Percentiles rank a stretch among this genome's conserved stretches.
Evolutionary conservation across 2,329 filamentous ascomycete genomes (phyloP).

Genomic region (Cordyceps cicadae): DNA sequence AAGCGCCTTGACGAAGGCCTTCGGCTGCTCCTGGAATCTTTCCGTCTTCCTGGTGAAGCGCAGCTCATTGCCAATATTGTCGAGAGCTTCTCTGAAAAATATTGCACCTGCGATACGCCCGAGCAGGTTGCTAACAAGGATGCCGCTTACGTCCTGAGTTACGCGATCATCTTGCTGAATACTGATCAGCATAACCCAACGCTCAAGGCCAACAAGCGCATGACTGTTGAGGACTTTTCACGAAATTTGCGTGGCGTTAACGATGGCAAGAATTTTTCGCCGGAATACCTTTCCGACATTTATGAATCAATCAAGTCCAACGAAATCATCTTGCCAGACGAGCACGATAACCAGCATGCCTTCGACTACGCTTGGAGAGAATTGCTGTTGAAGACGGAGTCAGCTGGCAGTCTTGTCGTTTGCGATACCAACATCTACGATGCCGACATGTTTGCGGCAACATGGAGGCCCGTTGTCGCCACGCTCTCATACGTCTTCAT

Average conservation of each 20-base stretch:
- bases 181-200: slow-evolving; percentile 97
- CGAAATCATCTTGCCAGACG: slow-evolving; percentile 93
- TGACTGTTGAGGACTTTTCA: slow-evolving; percentile 76
- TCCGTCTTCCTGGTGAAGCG: slow-evolving; percentile 89
- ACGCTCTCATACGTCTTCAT: slow-evolving; percentile 98
- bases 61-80: slow-evolving; percentile 89
- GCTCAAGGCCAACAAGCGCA: slow-evolving; percentile 67
- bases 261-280: slow-evolving; percentile 71
- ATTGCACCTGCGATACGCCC: slow-evolving; percentile 60
- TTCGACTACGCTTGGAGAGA: slow-evolving; percentile 99
- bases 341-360: slow-evolving; percentile 92
- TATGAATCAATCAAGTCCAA: slow-evolving; percentile 86
- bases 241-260: slow-evolving; percentile 90
- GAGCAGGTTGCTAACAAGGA: slow-evolving; percentile 77
- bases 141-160: slow-evolving; percentile 81
- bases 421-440: slow-evolving; percentile 94
- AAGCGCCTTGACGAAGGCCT: slow-evolving; percentile 88
- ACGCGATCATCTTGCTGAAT: slow-evolving; percentile 96
- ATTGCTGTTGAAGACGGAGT: slow-evolving; percentile 73
- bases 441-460: slow-evolving; percentile 93
- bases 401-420: slow-evolving; percentile 62
- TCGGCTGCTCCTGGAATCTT: slow-evolving; percentile 77
- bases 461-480: slow-evolving; percentile 90
- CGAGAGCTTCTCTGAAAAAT: slow-evolving; percentile 77
- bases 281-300: slow-evolving; percentile 75